These are phyloP conservation scores for Biancaea sappan DNA, from an alignment of 306 rosid species.

Conservation along the genomic window DNA sequence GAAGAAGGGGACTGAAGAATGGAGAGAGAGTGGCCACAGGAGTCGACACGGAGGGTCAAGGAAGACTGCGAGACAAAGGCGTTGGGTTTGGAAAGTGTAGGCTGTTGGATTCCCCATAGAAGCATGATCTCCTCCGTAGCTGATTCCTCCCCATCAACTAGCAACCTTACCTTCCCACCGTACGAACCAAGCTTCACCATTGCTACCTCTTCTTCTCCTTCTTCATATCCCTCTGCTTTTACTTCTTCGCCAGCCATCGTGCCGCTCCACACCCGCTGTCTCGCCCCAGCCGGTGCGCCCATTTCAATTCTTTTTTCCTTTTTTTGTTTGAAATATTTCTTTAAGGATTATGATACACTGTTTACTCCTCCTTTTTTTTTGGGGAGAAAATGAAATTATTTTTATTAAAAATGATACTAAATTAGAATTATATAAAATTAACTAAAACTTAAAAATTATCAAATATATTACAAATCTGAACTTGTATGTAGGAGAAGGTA, in stretches of 20 bases:
- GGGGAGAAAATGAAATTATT: too few species aligned
- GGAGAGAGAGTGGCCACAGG: slow-evolving; percentile 84
- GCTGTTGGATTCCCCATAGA: slow-evolving; percentile 83
- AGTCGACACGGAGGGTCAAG: slow-evolving; percentile 60
- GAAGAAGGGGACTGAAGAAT: slow-evolving; percentile 91
- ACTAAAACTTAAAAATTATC: too few species aligned
- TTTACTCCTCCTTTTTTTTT: too few species aligned
- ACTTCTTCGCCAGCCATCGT: slow-evolving; percentile 31
- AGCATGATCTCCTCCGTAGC: slow-evolving; percentile 89
- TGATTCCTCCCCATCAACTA: slow-evolving; percentile 46
- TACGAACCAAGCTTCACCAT: slow-evolving; percentile 55
- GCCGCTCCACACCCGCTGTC: background rate
- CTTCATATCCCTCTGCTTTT: slow-evolving; percentile 13
- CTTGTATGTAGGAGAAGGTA: too few species aligned
- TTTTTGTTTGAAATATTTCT: too few species aligned
- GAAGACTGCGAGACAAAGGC: slow-evolving; percentile 78
- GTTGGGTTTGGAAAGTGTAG: slow-evolving; percentile 73
- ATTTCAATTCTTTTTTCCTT: too few species aligned
- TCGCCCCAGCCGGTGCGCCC: too few species aligned
- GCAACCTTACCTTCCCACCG: slow-evolving; percentile 50
- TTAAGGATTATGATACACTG: too few species aligned
- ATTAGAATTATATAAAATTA: too few species aligned
- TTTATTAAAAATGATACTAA: too few species aligned
- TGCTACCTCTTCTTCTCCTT: background rate
- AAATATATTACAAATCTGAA: too few species aligned